Base-by-base conservation (phyloP, 1,139 yeast species). In the Yamadazyma diospyri region DNA sequence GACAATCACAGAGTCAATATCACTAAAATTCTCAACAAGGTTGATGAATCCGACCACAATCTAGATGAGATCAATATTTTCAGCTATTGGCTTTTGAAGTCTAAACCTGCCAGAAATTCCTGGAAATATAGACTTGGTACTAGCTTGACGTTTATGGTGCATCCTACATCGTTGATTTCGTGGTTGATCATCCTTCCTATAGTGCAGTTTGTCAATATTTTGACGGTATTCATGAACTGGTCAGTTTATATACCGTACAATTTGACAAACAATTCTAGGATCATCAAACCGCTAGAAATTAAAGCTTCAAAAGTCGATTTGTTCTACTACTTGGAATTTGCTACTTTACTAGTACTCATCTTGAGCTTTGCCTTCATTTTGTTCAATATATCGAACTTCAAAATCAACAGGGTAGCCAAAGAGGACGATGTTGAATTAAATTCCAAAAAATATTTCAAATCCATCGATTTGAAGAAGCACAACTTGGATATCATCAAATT, bases 1-100 rank as follows among this genome's bases (percentile, higher is more conserved):
- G 95, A 86, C 56, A 59, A 81, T 29, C 71, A 78, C 28, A 66
- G 87, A 35, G 55, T 72, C 25, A 88, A 81, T 46, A 61, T 81
- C 14, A 72, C 74, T 8, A 86, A 79, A 39, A 52, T 78, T 9
- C 32, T 45, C n/a, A 36, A 45, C 19, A 17, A 20, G 23, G 14
- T 10, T 20, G 18, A 19, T 19, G 25, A 30, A 15, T 11, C 11
- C 23, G 30, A 33, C 17, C 32, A 30, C 19, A 26, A 30, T 25
- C 13, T 32, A 8, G 29, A 39, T 17, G 40, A 37, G 16, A 18
- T 55, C 2, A 64, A 64, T 38, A 26, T 42, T 3, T 37, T 64
- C 8, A 61, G 67, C 6, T 41, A 55, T 3, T 33, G 38, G 10
- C 47, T 64, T 19, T 46, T 64, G 25, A 47, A 48, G 25, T 19